Percentiles rank a stretch among this genome's conserved stretches.
Evolutionary conservation across 441 rosid species (phyloP).

Genomic region (Adansonia gregorii): DNA sequence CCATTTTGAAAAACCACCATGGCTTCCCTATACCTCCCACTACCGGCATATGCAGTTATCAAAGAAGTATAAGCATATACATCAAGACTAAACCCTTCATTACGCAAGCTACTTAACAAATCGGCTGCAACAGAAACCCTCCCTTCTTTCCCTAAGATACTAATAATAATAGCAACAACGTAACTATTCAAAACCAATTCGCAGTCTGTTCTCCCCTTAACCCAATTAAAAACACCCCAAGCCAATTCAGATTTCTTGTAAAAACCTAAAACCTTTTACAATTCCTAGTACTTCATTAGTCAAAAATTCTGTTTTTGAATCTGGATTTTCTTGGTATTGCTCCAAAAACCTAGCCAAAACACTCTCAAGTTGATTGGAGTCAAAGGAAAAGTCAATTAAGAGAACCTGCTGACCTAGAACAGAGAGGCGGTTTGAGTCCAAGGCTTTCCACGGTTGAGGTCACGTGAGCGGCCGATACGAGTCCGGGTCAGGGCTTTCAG

Average conservation of each 20-base stretch:
- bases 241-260: constrained; percentile 68
- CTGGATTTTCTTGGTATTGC: constrained; percentile 37
- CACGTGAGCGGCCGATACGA: constrained; percentile 62
- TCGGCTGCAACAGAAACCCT: constrained; percentile 60
- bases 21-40: constrained; percentile 83
- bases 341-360: constrained; percentile 48
- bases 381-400: constrained; percentile 57
- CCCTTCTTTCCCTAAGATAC: constrained; percentile 67
- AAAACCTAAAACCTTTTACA: constrained; percentile 76
- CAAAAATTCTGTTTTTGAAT: constrained; percentile 30
- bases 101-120: constrained; percentile 54
- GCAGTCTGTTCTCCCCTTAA: constrained; percentile 48
- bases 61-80: constrained; percentile 82
- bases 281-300: constrained; percentile 62
- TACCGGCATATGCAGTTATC: constrained; percentile 65
- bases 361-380: constrained; percentile 42
- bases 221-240: constrained; percentile 71
- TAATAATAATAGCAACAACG: constrained; percentile 63
- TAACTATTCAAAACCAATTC: constrained; percentile 49
- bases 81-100: constrained; percentile 62
- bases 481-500: constrained; percentile 42
- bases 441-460: constrained; percentile 75
- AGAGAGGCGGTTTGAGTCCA: constrained; percentile 75
- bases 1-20: constrained; percentile 67
- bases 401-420: constrained; percentile 62